Evolutionary conservation across 2,329 filamentous ascomycete genomes (phyloP).

Genomic region (Samsoniella hepiali): DNA sequence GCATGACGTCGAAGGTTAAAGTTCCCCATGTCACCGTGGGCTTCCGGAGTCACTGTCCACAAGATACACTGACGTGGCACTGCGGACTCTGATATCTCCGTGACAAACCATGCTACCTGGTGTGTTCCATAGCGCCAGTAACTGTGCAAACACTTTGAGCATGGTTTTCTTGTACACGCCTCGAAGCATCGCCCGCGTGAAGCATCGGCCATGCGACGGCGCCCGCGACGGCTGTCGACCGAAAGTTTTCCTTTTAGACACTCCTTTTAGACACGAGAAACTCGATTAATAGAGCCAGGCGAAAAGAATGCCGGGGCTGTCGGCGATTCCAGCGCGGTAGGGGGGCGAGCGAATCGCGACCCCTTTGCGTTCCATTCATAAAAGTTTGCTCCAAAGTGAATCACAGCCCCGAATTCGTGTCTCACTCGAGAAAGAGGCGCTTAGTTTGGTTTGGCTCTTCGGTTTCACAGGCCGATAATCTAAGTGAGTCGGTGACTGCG

Average conservation of each 20-base stretch:
- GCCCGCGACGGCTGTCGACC: no score
- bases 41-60: not conserved
- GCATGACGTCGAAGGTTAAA: not conserved
- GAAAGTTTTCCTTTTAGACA: not conserved
- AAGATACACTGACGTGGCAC: not conserved
- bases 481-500: not conserved
- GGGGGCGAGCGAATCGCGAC: not conserved
- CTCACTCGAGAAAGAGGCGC: not conserved
- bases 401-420: not conserved
- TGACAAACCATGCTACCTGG: not conserved
- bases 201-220: no score
- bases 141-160: conserved; percentile 5
- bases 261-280: no score
- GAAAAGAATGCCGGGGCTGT: not conserved
- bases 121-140: not conserved
- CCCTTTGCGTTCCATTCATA: conserved; percentile 2
- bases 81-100: not conserved
- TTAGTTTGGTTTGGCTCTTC: not conserved
- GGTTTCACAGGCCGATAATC: not conserved
- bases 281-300: not conserved
- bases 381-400: not conserved
- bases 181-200: not conserved
- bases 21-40: not conserved
- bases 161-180: not conserved
- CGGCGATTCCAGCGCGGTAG: not conserved